Base-by-base conservation (phyloP, 2,329 filamentous ascomycete genomes). In the Xylariaceae sp. region DNA sequence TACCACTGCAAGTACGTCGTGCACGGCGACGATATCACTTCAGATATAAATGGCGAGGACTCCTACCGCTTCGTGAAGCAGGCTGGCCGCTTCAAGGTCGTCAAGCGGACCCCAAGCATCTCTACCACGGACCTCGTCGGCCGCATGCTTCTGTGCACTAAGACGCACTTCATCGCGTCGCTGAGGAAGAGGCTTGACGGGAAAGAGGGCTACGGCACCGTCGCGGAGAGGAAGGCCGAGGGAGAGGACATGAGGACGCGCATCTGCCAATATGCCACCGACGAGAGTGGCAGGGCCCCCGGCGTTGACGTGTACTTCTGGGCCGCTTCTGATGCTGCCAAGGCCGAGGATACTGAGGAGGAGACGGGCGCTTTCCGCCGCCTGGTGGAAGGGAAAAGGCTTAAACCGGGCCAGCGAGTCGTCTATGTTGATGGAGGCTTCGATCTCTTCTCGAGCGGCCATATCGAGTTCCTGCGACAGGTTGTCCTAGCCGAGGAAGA, bases 21-120 rank as follows among this genome's bases (percentile, higher is more conserved):
- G 1, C 92, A 97, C 72, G 92, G 92, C 56, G 94, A 97, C 71
- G 92, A 97, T 72, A 95, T 97, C 68, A 97, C 94, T 2, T 95
- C 91, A 0, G 94, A 99, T 72, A 89, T 88, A 68, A 85, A 85
- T 62, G 94, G 94, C 40, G 87, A 96, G 70, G 94, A 99, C 75
- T 97, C 92, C 75, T 99, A 99, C 75, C 88, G 94, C 56, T 97
- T 92, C 67, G 94, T 99, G 66, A 99, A 99, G 74, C 86, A 88
- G 39, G 94, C 92, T 1, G 87, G 87, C 12, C 83, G 94, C 41
- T 99, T 99, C 81, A 92, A 95, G 74, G 90, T 99, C 16, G 94
- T 99, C 43, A 96, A 95, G 76, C 83, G 94, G 59, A 97, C 94
- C 2, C 94, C 94, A 0, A 92, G 90, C 55, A 99, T 99, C 67